Evolutionary conservation across 306 rosid species (phyloP), one percentile per base, ranked within the genome.

Genomic region (Astragalus glycyphyllos): DNA sequence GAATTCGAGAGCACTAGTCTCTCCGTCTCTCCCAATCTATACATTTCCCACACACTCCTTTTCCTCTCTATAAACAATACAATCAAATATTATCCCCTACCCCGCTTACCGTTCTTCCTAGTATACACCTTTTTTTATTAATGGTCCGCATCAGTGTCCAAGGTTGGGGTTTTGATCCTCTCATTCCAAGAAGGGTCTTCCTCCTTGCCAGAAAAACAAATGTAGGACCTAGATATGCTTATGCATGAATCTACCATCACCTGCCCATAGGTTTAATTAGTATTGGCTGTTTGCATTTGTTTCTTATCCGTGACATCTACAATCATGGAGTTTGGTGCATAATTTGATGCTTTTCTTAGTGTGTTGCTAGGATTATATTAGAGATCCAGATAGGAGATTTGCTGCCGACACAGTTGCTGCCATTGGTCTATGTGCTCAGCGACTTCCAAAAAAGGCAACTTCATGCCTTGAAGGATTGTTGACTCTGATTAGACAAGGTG

Each of bases 371-470:
- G 99, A 91, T 87, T 95, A 91, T 84, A 86, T 95, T 74, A 86
- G 83, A 78, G 94, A 87, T 81, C 92, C 97, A 13, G 87, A 91
- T 76, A 80, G 99, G 85, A 86, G 92, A 82, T 91, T 95, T 91
- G 97, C 96, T 79, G 96, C 97, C 35, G 96, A 89, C 49, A 86
- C 99, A 66, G 80, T 91, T 84, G 90, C 99, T 86, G 87, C 89
- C 71, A 86, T 89, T 86, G 99, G 97, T 59, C 74, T 91, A 75
- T 89, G 97, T 83, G 92, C 93, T 38, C 85, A 82, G 76, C 78
- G 82, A 79, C 92, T 89, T 75, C 97, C 97, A 69, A 80, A 83
- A 77, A 84, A 81, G 86, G 94, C 97, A 47, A 74, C 77, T 44
- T 54, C 81, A 40, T 95, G 95, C 83, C 71, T 95, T 83, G 87